phyloP scores from a whole-genome alignment of 345 rosid species.

The Triadica sebifera region DNA sequence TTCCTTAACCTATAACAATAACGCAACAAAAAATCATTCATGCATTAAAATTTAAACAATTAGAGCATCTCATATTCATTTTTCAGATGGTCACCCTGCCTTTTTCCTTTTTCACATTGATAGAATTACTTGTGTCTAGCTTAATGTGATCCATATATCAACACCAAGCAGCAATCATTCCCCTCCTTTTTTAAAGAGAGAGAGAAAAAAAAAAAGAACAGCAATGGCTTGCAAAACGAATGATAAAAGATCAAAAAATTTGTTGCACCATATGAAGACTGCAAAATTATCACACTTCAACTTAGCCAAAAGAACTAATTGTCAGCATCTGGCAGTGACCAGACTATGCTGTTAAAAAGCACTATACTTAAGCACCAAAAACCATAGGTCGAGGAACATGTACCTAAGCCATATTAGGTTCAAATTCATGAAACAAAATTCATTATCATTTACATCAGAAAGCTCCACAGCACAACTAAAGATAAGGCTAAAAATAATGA shows the following conservation, averaged over 20 bases:
- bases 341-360: neutral
- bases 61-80: neutral
- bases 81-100: neutral
- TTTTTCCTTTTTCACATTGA: neutral
- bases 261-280: neutral
- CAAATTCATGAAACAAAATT: neutral
- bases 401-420: neutral
- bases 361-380: neutral
- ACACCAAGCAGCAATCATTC: no score
- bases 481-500: neutral
- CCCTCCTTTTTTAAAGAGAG: no score
- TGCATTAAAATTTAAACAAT: neutral
- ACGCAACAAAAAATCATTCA: neutral
- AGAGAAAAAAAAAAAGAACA: no score
- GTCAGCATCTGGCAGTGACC: neutral
- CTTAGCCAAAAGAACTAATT: neutral
- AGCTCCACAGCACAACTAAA: no score
- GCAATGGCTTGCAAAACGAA: no score
- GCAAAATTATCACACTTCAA: neutral
- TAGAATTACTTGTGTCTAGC: neutral
- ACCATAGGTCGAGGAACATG: neutral
- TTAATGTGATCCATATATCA: neutral
- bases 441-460: neutral
- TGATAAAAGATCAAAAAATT: neutral
- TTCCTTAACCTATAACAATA: constrained; percentile 66